phyloP scores from a whole-genome alignment of 805 yeast species.

The Hagleromyces aurorensis region DNA sequence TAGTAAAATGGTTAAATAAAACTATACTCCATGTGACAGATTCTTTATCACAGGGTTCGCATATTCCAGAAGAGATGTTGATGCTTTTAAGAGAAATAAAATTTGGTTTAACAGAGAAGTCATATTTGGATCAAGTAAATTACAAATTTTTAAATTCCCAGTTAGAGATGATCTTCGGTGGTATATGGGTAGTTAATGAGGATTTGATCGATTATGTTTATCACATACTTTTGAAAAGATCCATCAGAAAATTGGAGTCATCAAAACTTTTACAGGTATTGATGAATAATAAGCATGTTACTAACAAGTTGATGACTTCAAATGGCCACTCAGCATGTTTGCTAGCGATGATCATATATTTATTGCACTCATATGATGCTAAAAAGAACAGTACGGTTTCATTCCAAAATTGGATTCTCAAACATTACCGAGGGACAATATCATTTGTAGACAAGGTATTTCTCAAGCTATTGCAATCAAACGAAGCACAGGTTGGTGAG shows the following conservation, averaged over 20 bases:
- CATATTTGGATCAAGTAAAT: conserved; percentile 38
- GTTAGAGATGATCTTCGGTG: conserved; percentile 49
- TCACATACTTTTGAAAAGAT: conserved; percentile 34
- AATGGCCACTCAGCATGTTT: conserved; percentile 27
- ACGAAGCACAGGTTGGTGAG: conserved; percentile 45
- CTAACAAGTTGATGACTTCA: conserved; percentile 26
- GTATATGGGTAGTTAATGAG: conserved; percentile 39
- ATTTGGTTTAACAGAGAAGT: too few relatives aligned
- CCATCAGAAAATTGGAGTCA: conserved; percentile 33
- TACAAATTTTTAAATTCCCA: conserved; percentile 49
- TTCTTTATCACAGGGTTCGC: conserved; percentile 44
- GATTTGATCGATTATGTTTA: conserved; percentile 40
- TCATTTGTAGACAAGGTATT: conserved; percentile 55
- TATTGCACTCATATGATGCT: conserved; percentile 42
- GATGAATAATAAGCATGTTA: conserved; percentile 42
- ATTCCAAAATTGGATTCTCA: conserved; percentile 43
- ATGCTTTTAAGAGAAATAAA: too few relatives aligned
- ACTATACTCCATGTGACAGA: conserved; percentile 55
- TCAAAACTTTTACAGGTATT: conserved; percentile 56
- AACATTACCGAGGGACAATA: conserved; percentile 56
- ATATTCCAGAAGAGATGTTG: conserved; percentile 26
- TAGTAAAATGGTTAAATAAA: conserved; percentile 47
- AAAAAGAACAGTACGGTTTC: conserved; percentile 38
- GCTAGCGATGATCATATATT: conserved; percentile 40
- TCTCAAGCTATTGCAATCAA: conserved; percentile 42